Conservation (phyloP, 2,329 filamentous ascomycete species). For the Fusarium sp. region DNA sequence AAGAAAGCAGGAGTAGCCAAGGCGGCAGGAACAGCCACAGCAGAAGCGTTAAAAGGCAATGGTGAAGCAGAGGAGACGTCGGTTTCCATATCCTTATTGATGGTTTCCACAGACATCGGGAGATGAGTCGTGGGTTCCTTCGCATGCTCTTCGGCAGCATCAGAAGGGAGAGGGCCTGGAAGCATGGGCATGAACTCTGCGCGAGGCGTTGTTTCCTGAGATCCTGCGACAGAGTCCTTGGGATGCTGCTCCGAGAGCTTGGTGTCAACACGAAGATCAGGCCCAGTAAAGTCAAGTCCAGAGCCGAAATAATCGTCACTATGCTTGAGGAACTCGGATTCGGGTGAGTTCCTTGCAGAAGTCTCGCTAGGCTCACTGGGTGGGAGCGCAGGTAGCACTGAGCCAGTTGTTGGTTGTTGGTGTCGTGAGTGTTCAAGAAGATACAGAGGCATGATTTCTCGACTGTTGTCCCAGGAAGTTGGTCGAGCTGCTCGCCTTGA, state of each 20-base stretch:
- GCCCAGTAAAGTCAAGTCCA: slow-evolving; percentile 34
- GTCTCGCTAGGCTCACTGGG: slow-evolving; percentile 59
- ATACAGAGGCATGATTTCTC: slow-evolving; percentile 84
- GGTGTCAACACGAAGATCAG: slow-evolving; percentile 57
- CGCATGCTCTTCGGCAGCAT: slow-evolving; percentile 1
- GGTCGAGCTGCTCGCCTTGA: slow-evolving; percentile 60
- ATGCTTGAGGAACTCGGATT: slow-evolving; percentile 42
- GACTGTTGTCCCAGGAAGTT: slow-evolving; percentile 71
- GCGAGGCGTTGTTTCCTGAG: slow-evolving; percentile 76
- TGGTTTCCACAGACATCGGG: slow-evolving; percentile 54
- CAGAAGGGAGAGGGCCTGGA: slow-evolving; percentile 19
- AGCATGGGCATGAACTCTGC: slow-evolving; percentile 58
- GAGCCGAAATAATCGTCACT: slow-evolving; percentile 47
- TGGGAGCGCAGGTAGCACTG: slow-evolving; percentile 63
- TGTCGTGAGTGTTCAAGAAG: slow-evolving; percentile 75
- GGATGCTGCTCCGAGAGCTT: slow-evolving; percentile 47
- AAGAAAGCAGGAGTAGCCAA: slow-evolving; percentile 44
- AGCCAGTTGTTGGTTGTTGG: slow-evolving; percentile 49
- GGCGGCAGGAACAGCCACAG: slow-evolving; percentile 35
- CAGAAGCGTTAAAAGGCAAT: slow-evolving; percentile 47
- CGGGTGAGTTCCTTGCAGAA: slow-evolving; percentile 52
- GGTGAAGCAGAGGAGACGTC: slow-evolving; percentile 57
- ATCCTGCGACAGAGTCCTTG: slow-evolving; percentile 65
- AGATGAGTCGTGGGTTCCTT: slow-evolving; percentile 47
- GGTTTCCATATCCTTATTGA: slow-evolving; percentile 57